phyloP scores from a whole-genome alignment of 345 rosid genomes.

The Hypericum androsaemum region DNA sequence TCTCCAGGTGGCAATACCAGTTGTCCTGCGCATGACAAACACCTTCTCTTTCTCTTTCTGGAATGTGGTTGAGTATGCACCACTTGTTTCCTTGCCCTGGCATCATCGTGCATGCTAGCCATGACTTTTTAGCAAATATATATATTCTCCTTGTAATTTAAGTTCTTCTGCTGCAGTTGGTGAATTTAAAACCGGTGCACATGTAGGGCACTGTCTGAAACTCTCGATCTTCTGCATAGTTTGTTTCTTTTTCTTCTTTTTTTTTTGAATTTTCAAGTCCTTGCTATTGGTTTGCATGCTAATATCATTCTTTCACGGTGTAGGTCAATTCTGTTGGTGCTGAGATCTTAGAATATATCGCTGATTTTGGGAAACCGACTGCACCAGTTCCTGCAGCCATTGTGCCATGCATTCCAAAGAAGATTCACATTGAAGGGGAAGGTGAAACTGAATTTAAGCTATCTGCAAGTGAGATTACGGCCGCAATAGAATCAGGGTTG shows the following conservation, averaged over 20 bases:
- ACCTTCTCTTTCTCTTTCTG: no score
- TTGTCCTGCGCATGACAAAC: no score
- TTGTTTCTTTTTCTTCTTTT: no score
- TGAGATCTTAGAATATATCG: constrained; percentile 71
- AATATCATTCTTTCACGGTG: constrained; percentile 5
- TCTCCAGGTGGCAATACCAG: no score
- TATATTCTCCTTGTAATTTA: neutral
- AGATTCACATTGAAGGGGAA: constrained; percentile 64
- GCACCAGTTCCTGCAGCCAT: constrained; percentile 96
- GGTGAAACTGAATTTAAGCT: constrained; percentile 87
- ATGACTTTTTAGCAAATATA: no score
- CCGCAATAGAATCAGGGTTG: constrained; percentile 67
- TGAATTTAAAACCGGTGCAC: no score
- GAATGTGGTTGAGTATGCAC: no score
- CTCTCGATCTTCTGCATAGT: no score
- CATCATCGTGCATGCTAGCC: no score
- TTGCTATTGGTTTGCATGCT: constrained; percentile 2
- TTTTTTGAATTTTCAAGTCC: constrained; percentile 3
- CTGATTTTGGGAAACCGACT: constrained; percentile 87
- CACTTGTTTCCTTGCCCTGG: no score
- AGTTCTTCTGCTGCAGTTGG: no score
- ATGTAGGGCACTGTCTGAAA: no score
- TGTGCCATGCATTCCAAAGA: constrained; percentile 93
- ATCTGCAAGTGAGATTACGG: constrained; percentile 59
- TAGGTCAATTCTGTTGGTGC: constrained; percentile 95